Evolutionary conservation across 345 rosid species (phyloP).

Genomic region (Anacardium occidentale): DNA sequence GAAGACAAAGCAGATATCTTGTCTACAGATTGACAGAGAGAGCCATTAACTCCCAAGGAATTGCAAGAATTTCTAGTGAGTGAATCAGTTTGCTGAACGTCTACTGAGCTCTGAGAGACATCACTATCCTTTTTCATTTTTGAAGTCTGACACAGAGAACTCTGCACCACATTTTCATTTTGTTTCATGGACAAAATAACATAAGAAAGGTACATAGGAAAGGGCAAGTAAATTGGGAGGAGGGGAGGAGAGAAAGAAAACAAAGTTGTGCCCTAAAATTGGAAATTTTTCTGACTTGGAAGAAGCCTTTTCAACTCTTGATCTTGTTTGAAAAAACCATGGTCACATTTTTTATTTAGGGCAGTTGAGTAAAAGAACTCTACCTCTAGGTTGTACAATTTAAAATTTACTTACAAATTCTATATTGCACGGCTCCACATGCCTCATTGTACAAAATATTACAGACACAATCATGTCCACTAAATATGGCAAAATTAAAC

Average conservation of each 20-base stretch:
- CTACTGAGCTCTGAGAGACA: conserved; percentile 29
- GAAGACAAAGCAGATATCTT: conserved; percentile 33
- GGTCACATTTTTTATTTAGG: no score
- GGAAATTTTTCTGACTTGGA: no score
- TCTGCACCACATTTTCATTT: conserved; percentile 28
- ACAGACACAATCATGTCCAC: neutral
- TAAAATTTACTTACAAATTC: neutral
- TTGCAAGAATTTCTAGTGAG: conserved; percentile 34
- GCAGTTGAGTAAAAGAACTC: no score
- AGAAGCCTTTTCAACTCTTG: no score
- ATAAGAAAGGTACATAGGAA: no score
- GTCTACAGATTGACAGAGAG: conserved; percentile 37
- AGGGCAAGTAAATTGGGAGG: no score
- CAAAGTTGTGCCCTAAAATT: no score
- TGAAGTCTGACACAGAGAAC: conserved; percentile 32
- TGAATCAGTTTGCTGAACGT: conserved; percentile 40
- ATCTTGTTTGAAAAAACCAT: no score
- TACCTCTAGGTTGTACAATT: no score
- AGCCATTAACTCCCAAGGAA: conserved; percentile 34
- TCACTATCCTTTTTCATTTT: conserved; percentile 41
- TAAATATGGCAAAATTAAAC: neutral
- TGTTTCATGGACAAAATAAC: neutral
- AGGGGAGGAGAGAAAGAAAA: no score
- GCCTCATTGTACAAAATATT: neutral
- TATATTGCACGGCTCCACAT: neutral